Base-by-base conservation (phyloP, 768 basidiomycete species). In the Dentipellis fragilis region DNA sequence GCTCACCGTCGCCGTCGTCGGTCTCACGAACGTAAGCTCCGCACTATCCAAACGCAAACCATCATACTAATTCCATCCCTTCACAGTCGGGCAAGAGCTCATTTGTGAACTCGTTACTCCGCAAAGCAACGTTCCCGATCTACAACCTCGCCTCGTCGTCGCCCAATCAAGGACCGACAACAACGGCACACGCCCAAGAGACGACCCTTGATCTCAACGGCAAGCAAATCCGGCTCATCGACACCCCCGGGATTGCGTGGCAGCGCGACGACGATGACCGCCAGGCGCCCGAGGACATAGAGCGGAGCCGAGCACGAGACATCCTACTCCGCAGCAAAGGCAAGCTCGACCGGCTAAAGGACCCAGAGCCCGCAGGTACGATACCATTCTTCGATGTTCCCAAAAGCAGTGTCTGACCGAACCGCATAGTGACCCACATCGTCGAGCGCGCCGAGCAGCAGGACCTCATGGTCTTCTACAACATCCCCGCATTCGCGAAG, bases 401-500 rank as follows among this genome's bases (percentile, higher is more conserved):
- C n/a, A 2, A 10, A 34, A 53, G 42, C 21, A 45, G 42, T n/a
- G 42, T 16, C 49, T 49, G 21, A 49, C 7, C 50, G 55, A 34
- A 36, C 52, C 45, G 19, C 59, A 6, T 29, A 89, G 90, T 88
- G 54, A 68, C 76, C 16, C 77, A 86, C 59, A 80, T 96, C 57
- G 75, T 93, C 21, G 67, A 78, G 38, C 80, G 81, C 23, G 81
- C 87, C 2, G 80, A 79, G 62, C 70, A 78, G 35, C 85, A 93
- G 65, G 93, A 95, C 67, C 75, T 96, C 42, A 93, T 94, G 88
- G 70, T 95, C n/a, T 72, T 84, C 50, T 95, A 94, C 72, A 83
- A 78, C 61, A 73, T 93, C 12, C 89, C 93, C 3, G 89, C 85
- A 8, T 93, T 94, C 67, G 61, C 78, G 9, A 73, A 74, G 47